Evolutionary conservation across 192 early-diverging fungal genomes (phyloP).

Genomic region (Lobulomyces angularis): DNA sequence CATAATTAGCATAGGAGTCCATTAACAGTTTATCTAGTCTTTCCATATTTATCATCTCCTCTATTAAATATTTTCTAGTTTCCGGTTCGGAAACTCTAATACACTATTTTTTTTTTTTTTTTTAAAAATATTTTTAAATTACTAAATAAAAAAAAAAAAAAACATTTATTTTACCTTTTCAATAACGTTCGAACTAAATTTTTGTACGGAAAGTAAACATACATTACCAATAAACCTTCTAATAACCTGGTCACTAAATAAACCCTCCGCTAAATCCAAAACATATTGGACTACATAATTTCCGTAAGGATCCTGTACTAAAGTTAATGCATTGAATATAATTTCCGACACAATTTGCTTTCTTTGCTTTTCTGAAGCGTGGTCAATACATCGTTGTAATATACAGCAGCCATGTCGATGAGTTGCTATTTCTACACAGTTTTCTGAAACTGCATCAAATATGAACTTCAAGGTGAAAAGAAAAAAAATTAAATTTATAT

Average conservation of each 20-base stretch:
- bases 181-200: constrained; percentile 85
- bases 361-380: constrained; percentile 59
- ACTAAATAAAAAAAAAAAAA: neutral
- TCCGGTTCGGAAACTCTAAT: constrained; percentile 64
- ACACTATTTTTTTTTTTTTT: constrained; percentile 30
- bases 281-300: constrained; percentile 93
- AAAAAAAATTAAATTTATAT: neutral
- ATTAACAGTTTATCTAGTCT: constrained; percentile 66
- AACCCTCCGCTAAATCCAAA: constrained; percentile 57
- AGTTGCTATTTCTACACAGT: constrained; percentile 75
- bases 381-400: constrained; percentile 80
- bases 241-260: constrained; percentile 59
- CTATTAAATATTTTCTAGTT: constrained; percentile 57
- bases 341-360: constrained; percentile 65
- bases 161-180: constrained; percentile 52
- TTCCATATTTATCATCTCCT: constrained; percentile 60
- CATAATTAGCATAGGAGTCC: constrained; percentile 84
- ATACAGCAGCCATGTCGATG: constrained; percentile 88
- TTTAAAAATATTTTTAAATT: too few species aligned
- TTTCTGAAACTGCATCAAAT: constrained; percentile 62
- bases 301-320: constrained; percentile 81
- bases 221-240: constrained; percentile 63
- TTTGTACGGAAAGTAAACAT: constrained; percentile 69
- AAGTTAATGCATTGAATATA: constrained; percentile 52
- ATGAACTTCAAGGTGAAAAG: constrained; percentile 38